Evolutionary conservation across 2,329 filamentous ascomycete genomes (phyloP).

Genomic region (Cadophora sp.): DNA sequence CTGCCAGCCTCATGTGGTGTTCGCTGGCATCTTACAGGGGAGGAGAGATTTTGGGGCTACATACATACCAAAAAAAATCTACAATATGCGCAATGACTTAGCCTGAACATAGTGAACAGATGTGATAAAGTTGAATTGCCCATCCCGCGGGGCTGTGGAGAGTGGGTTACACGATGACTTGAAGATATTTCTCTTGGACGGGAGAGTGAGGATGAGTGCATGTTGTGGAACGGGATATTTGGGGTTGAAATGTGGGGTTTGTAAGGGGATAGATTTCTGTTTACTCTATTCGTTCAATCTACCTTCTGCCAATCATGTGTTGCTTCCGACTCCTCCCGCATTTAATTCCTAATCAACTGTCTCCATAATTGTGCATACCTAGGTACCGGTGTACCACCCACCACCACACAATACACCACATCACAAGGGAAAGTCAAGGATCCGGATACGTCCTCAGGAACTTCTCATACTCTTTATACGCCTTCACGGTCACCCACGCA

Average conservation of each 20-base stretch:
- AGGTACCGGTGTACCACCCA: no score
- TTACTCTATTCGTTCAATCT: slow-evolving; percentile 1
- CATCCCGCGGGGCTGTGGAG: not conserved
- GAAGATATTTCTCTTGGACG: not conserved
- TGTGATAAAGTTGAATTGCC: not conserved
- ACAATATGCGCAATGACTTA: slow-evolving; percentile 5
- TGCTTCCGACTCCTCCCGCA: no score
- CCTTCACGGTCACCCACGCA: slow-evolving; percentile 34
- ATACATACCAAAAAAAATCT: no score
- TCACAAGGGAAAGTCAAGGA: slow-evolving; percentile 20
- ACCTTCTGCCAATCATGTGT: not conserved
- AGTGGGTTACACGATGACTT: not conserved
- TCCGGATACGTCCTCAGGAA: slow-evolving; percentile 36
- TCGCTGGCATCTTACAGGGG: slow-evolving; percentile 17
- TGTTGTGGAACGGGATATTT: no score
- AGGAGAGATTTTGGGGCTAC: not conserved
- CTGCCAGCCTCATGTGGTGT: slow-evolving; percentile 3
- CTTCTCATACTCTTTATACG: slow-evolving; percentile 39
- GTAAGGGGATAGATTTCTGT: not conserved
- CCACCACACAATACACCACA: not conserved
- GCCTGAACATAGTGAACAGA: not conserved
- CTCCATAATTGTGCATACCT: slow-evolving; percentile 6
- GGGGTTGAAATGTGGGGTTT: slow-evolving; percentile 1
- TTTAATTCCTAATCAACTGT: not conserved
- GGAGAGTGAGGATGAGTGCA: not conserved